Conservation (phyloP, 2,329 filamentous ascomycete species). For the Phyllosticta capitalensis region DNA sequence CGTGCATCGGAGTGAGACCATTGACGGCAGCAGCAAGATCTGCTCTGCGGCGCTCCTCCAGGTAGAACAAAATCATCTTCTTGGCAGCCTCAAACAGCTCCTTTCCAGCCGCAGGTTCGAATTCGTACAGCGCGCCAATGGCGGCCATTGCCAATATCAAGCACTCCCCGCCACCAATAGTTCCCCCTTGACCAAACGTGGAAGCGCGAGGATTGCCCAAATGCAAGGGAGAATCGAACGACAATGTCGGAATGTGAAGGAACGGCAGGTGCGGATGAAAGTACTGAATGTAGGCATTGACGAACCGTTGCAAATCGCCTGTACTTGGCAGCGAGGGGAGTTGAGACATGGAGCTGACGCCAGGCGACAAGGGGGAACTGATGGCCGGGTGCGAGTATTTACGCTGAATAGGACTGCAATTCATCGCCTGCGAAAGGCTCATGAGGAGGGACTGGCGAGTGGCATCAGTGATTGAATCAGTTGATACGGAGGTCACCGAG, state of each 20-base stretch:
- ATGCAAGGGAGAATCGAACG: constrained; percentile 71
- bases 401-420: constrained; percentile 42
- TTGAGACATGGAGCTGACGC: constrained; percentile 23
- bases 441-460: constrained; percentile 54
- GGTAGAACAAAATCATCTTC: constrained; percentile 86
- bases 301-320: constrained; percentile 78
- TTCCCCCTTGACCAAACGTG: constrained; percentile 44
- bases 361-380: constrained; percentile 40
- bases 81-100: constrained; percentile 89
- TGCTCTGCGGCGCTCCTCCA: constrained; percentile 81
- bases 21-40: constrained; percentile 58
- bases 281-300: constrained; percentile 80
- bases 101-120: constrained; percentile 67
- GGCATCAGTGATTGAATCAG: constrained; percentile 57
- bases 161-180: constrained; percentile 73
- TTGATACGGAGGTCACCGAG: constrained; percentile 51
- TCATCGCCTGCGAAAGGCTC: constrained; percentile 51
- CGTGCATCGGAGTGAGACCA: constrained; percentile 41
- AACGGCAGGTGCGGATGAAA: constrained; percentile 96
- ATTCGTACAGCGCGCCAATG: constrained; percentile 79
- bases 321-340: constrained; percentile 64
- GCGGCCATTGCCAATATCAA: constrained; percentile 80
- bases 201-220: constrained; percentile 51
- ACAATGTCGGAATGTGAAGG: constrained; percentile 80
- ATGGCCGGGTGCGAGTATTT: constrained; percentile 52